Evolutionary conservation across 345 rosid genomes (phyloP), one percentile per base, ranked within the genome.

Genomic region (Mangifera indica): DNA sequence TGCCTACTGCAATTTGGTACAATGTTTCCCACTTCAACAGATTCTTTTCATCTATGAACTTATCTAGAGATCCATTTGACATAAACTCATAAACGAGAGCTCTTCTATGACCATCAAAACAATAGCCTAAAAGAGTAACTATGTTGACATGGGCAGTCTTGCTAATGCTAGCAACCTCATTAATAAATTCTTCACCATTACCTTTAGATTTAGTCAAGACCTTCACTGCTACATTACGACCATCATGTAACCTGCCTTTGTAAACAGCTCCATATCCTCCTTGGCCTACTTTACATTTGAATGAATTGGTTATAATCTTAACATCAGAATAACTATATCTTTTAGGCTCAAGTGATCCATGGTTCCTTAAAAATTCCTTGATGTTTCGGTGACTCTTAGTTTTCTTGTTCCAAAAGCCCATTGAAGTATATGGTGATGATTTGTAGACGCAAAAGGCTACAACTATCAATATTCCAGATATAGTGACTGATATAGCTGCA

Each of bases 1-100:
- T 37, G 40, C 40, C 40, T 37, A 37, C 7, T 37, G 40, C 40
- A 37, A 37, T 37, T 37, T 37, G 40, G 40, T 5, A 37, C 40
- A 37, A 37, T 37, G 40, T 37, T 37, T 37, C 40, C 40, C 9
- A 37, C 5, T 5, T 14, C 64, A 60, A 60, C 26, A 42, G 44
- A 66, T 66, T 17, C 0, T 66, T 49, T 17, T 51, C 44, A 10
- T 9, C 4, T 10, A 66, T 51, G 44, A 66, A 66, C 15, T 4
- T 66, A 45, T 49, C 45, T 49, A 66, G 70, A 49, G 70, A 66
- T 10, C 58, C 45, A 29, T 66, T 66, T 3, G 45, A 1, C 57
- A 66, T 24, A 26, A 49, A 66, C 37, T 66, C 70, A 29, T 51
- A 66, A 45, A 66, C 51, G 5, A 66, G 58, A 17, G 70, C 70